These are phyloP conservation scores for Hippophae tibetana DNA, from an alignment of 306 rosid genomes.

Conservation along the genomic window DNA sequence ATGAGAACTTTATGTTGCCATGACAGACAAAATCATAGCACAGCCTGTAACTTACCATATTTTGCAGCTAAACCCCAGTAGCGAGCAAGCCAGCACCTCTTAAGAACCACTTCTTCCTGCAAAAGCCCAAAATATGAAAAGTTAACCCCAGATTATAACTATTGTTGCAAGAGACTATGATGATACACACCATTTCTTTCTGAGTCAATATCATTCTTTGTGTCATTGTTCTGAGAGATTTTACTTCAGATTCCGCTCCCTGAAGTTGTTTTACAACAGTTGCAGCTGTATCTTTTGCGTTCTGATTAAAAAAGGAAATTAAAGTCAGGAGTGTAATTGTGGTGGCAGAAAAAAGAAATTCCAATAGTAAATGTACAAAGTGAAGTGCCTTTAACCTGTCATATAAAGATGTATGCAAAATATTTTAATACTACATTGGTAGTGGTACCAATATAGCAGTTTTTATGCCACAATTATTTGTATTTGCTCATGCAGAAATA, in stretches of 20 bases:
- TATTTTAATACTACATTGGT: no score
- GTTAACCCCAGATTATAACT: conserved; percentile 17
- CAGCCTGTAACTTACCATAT: conserved; percentile 39
- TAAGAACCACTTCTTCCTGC: conserved; percentile 99
- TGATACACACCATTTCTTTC: conserved; percentile 74
- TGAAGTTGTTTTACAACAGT: conserved; percentile 45
- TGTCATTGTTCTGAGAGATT: conserved; percentile 80
- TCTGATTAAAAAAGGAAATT: conserved; percentile 34
- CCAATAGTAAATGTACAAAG: not conserved
- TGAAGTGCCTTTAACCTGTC: no score
- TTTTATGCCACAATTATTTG: no score
- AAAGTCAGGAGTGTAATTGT: conserved; percentile 15
- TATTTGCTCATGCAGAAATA: no score
- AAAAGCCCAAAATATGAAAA: conserved; percentile 14
- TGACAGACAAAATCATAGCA: not conserved
- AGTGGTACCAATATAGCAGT: no score
- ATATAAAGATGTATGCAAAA: no score
- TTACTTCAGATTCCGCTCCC: conserved; percentile 82
- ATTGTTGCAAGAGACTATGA: conserved; percentile 14
- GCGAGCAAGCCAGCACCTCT: conserved; percentile 99
- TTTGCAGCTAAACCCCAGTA: conserved; percentile 95
- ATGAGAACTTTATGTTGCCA: not conserved
- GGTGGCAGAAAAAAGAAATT: conserved; percentile 9
- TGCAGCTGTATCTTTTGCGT: conserved; percentile 56
- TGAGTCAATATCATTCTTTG: conserved; percentile 95